A percentile compares a stretch with the other conserved stretches of the same genome.
These are phyloP conservation scores for Boletus fagicola DNA, from an alignment of 768 basidiomycete genomes.

Conservation along the genomic window DNA sequence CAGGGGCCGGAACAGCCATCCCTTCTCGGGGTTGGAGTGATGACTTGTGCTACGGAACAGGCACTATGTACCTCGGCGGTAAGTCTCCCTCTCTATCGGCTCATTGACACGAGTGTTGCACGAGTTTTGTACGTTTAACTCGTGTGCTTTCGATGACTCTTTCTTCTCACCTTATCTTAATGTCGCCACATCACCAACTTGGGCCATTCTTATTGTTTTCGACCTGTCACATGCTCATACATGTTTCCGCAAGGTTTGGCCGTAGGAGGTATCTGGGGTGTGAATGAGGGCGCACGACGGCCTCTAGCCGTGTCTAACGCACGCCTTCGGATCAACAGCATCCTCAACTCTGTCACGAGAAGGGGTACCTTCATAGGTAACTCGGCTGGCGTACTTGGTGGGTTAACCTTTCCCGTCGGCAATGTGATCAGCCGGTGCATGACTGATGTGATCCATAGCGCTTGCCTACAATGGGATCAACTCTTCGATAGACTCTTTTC, in stretches of 20 bases:
- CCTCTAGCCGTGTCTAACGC: conserved; percentile 83
- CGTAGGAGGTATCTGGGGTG: conserved; percentile 92
- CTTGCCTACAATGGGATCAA: conserved; percentile 96
- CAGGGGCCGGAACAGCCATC: conserved; percentile 87
- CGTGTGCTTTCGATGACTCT: conserved; percentile 46
- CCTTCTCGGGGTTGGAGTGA: conserved; percentile 98
- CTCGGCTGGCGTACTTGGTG: conserved; percentile 96
- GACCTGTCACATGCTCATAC: conserved; percentile 72
- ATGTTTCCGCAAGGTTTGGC: conserved; percentile 76
- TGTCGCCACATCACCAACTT: conserved; percentile 53
- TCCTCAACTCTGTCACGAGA: conserved; percentile 94
- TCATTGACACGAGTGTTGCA: conserved; percentile 45
- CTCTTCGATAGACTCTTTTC: conserved; percentile 83
- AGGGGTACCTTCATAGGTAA: conserved; percentile 98
- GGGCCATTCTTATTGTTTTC: conserved; percentile 77
- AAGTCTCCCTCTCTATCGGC: conserved; percentile 63
- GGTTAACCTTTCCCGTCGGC: conserved; percentile 42
- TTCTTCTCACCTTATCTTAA: conserved; percentile 68
- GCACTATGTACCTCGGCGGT: conserved; percentile 98
- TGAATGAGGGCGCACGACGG: conserved; percentile 89
- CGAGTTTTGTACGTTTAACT: conserved; percentile 44
- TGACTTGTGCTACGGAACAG: conserved; percentile 98
- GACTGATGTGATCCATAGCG: conserved; percentile 53
- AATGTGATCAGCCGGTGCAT: conserved; percentile 31
- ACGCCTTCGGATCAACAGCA: conserved; percentile 91